Conservation (phyloP, 2,329 filamentous ascomycete species). For the Fusarium circinatum region DNA sequence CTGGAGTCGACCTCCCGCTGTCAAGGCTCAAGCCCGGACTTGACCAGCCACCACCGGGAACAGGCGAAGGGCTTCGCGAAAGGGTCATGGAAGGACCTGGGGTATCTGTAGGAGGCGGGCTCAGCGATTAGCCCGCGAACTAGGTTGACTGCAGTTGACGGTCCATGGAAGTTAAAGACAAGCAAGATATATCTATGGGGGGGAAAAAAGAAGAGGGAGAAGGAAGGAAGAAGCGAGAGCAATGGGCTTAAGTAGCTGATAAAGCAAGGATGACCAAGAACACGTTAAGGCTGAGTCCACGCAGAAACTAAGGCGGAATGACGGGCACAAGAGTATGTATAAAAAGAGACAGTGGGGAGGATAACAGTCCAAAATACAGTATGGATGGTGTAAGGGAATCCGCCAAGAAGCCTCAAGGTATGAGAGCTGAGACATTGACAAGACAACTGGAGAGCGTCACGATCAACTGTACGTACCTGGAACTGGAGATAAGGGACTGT, state of each 20-base stretch:
- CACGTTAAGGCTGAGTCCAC: constrained; percentile 3
- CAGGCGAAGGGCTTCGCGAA: constrained; percentile 87
- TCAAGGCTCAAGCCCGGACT: constrained; percentile 81
- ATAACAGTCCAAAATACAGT: constrained; percentile 7
- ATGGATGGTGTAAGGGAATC: constrained; percentile 1
- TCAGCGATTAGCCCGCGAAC: constrained; percentile 43
- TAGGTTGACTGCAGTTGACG: constrained; percentile 14
- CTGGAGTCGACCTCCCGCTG: constrained; percentile 76
- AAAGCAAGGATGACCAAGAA: constrained; percentile 10
- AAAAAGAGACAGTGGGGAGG: constrained; percentile 22
- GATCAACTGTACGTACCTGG: constrained; percentile 59
- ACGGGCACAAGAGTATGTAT: constrained; percentile 5
- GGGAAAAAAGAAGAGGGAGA: background rate
- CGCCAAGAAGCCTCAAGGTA: constrained; percentile 22
- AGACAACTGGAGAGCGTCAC: constrained; percentile 8
- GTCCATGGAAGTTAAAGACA: constrained; percentile 22
- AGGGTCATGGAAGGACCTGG: constrained; percentile 77
- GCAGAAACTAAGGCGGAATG: background rate
- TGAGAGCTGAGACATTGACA: constrained; percentile 38
- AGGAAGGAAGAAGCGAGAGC: background rate
- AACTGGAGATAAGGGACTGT: constrained; percentile 60
- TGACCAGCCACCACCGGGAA: constrained; percentile 86
- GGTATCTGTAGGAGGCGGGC: constrained; percentile 56
- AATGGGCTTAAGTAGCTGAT: background rate
- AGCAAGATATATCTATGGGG: constrained; percentile 1